Evolutionary conservation across 202 grass and related monocot genomes (phyloP), one percentile per base, ranked within the genome.

Genomic region (Setaria italica): DNA sequence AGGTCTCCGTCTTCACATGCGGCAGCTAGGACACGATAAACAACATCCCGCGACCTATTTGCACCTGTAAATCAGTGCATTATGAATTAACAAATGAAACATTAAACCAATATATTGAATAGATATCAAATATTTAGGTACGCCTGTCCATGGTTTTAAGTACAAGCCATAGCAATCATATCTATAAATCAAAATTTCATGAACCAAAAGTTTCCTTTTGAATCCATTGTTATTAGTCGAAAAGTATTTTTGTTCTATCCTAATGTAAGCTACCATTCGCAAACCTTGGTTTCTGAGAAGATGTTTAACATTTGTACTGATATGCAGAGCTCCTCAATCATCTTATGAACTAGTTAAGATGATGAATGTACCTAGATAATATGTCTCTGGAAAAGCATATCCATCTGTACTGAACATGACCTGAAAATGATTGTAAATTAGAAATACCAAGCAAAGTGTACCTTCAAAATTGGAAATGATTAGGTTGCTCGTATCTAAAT

Each of bases 331-430:
- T 74, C 37, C 81, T 74, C 11, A 0, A 78, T 67, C 30, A 72
- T 78, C 60, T 76, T 49, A 48, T 67, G 50, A 78, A 88, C 45
- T 45, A 35, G 14, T 65, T 82, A 62, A 71, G 50, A 19, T 73
- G 70, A 73, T 63, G 21, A 84, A 87, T 82, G 3, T 91, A 99
- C 96, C 93, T 76, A 99, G 87, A 88, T 95, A 95, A 66, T 92
- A 95, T 67, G 96, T 95, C 85, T 99, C 96, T 62, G 96, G 96
- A 94, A 99, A 99, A 76, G 96, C 96, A 85, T 92, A 99, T 64
- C 96, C 96, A 90, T 99, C 91, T 80, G 96, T 89, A 75, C 96
- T 99, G 80, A 99, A 99, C 93, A 99, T 99, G 60, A 99, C 90
- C 96, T 99, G 80, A 70, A 90, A 87, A 85, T 83, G 68, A 32